A percentile compares a stretch with the other conserved stretches of the same genome.
Evolutionary conservation across 306 rosid genomes (phyloP).

Genomic region (Herpetospermum pedunculosum): DNA sequence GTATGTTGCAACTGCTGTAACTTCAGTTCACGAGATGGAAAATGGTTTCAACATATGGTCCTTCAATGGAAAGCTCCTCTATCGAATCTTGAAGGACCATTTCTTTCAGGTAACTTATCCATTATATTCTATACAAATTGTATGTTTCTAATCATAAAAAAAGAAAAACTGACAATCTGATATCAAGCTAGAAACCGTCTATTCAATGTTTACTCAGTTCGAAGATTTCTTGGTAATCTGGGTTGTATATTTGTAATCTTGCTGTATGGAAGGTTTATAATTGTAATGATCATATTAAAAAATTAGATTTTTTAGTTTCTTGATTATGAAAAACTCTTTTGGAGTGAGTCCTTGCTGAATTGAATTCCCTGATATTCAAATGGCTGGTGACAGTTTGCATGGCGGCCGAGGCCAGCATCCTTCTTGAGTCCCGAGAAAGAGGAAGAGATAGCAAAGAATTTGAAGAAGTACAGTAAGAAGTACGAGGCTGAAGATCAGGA

Average conservation of each 20-base stretch:
- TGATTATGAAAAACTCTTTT: background rate
- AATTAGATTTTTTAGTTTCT: background rate
- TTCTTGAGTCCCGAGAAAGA: slow-evolving; percentile 70
- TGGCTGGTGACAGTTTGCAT: slow-evolving; percentile 39
- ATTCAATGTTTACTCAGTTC: background rate
- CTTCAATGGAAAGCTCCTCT: slow-evolving; percentile 76
- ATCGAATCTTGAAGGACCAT: slow-evolving; percentile 68
- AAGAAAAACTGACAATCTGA: background rate
- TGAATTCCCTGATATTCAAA: background rate
- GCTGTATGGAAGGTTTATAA: background rate
- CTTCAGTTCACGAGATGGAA: slow-evolving; percentile 96
- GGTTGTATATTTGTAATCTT: background rate
- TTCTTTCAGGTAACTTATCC: slow-evolving; percentile 55
- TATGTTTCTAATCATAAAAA: background rate
- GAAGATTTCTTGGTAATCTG: background rate
- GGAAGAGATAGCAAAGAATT: slow-evolving; percentile 77
- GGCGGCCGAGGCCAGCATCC: slow-evolving; percentile 88
- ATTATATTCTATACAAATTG: background rate
- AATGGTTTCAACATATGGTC: slow-evolving; percentile 92
- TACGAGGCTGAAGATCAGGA: slow-evolving; percentile 90
- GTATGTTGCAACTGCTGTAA: slow-evolving; percentile 82
- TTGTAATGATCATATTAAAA: background rate
- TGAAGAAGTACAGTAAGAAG: slow-evolving; percentile 87
- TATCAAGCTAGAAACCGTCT: background rate
- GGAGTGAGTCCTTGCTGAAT: too few species aligned